phyloP scores from a whole-genome alignment of 169 alveolate genomes.

The Ichthyophthirius multifiliis region DNA sequence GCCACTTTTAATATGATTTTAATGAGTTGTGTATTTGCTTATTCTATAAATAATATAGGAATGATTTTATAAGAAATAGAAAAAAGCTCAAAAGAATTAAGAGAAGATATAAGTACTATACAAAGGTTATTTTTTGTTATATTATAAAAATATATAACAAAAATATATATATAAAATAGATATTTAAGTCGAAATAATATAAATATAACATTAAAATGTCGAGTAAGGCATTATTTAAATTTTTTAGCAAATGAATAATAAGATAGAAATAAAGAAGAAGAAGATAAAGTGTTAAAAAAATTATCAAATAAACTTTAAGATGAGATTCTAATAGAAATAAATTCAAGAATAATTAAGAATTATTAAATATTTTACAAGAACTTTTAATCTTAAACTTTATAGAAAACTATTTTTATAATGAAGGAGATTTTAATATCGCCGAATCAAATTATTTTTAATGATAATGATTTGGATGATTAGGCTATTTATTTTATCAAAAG shows the following conservation, averaged over 20 bases:
- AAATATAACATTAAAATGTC: background rate
- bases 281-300: background rate
- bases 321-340: background rate
- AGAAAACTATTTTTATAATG: background rate
- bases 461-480: constrained; percentile 7
- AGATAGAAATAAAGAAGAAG: background rate
- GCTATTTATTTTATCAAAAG: background rate
- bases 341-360: background rate
- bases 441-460: constrained; percentile 8
- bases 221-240: background rate
- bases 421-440: background rate
- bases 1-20: constrained; percentile 1
- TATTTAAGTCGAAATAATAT: background rate
- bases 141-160: background rate
- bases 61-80: background rate
- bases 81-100: background rate
- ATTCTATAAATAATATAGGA: constrained; percentile 24
- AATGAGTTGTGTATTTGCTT: constrained; percentile 28
- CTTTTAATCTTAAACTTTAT: background rate
- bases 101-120: background rate
- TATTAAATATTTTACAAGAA: background rate
- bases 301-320: background rate
- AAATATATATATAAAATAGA: background rate
- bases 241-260: background rate
- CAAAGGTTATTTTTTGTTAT: background rate